Conservation (phyloP, 257 asterid species). For the Capsicum chinense region DNA sequence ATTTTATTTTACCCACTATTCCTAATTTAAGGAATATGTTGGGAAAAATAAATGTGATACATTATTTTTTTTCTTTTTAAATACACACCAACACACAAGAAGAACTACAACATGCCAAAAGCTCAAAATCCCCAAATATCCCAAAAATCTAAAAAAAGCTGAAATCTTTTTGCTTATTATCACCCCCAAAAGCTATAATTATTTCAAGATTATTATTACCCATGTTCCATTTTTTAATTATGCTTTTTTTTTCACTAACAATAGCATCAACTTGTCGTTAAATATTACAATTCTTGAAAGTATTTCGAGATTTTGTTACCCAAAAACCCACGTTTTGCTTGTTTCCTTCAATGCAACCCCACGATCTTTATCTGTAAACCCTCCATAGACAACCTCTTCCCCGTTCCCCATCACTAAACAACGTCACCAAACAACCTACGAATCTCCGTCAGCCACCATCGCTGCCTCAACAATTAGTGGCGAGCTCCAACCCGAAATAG, state of each 20-base stretch:
- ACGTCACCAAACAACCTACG: no score
- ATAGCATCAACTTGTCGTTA: not conserved
- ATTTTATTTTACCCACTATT: no score
- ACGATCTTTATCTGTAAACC: constrained; percentile 48
- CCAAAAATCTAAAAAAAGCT: not conserved
- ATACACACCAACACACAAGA: not conserved
- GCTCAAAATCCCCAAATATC: not conserved
- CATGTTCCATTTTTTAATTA: constrained; percentile 24
- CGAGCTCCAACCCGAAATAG: no score
- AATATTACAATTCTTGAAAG: constrained; percentile 19
- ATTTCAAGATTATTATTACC: constrained; percentile 27
- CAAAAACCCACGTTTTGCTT: constrained; percentile 29
- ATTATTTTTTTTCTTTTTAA: no score
- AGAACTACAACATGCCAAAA: not conserved
- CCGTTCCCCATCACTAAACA: constrained; percentile 30
- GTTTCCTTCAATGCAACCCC: constrained; percentile 45
- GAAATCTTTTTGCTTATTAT: not conserved
- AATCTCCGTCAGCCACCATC: no score
- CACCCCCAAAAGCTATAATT: not conserved
- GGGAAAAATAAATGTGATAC: no score
- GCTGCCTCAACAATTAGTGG: no score
- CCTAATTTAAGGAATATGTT: no score
- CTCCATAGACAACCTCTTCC: constrained; percentile 39
- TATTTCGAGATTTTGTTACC: constrained; percentile 18
- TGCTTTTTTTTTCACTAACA: constrained; percentile 19